A percentile compares a stretch with the other conserved stretches of the same genome.
These are phyloP conservation scores for Aspergillus unguis DNA, from an alignment of 2,329 filamentous ascomycete genomes.

Conservation along the genomic window DNA sequence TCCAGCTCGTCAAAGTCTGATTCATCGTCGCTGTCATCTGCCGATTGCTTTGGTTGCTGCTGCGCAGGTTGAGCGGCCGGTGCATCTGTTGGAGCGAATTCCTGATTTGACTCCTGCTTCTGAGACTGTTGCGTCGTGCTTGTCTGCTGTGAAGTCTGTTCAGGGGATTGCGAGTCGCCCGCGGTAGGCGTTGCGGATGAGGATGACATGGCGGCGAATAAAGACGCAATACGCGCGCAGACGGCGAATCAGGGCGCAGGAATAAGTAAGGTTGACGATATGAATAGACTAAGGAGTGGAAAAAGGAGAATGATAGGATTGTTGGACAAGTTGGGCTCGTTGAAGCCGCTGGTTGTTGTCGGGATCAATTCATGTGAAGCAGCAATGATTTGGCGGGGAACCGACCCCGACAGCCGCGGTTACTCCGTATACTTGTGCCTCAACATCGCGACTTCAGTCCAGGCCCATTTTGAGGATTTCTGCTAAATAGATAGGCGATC, in stretches of 20 bases:
- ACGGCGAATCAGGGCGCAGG: constrained; percentile 1
- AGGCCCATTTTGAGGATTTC: neutral
- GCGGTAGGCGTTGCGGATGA: constrained; percentile 12
- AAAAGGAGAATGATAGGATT: neutral
- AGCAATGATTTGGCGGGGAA: constrained; percentile 12
- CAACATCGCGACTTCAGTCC: neutral
- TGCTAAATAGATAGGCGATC: neutral
- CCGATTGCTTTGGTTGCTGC: constrained; percentile 8
- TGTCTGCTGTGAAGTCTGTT: constrained; percentile 6
- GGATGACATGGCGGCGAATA: constrained; percentile 13
- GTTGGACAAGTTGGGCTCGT: neutral
- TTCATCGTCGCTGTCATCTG: constrained; percentile 66
- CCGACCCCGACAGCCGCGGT: constrained; percentile 12
- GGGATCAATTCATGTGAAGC: constrained; percentile 11
- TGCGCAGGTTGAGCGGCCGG: neutral
- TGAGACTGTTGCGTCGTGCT: neutral
- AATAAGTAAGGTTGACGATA: neutral
- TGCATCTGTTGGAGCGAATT: neutral
- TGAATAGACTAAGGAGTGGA: neutral
- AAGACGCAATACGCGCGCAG: neutral
- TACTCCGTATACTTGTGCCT: neutral
- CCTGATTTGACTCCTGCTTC: neutral
- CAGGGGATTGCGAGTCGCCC: constrained; percentile 5
- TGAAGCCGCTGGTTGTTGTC: neutral
- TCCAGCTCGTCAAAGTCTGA: constrained; percentile 95